phyloP scores from a whole-genome alignment of 2,329 filamentous ascomycete species.

The Epichloe hybrida region DNA sequence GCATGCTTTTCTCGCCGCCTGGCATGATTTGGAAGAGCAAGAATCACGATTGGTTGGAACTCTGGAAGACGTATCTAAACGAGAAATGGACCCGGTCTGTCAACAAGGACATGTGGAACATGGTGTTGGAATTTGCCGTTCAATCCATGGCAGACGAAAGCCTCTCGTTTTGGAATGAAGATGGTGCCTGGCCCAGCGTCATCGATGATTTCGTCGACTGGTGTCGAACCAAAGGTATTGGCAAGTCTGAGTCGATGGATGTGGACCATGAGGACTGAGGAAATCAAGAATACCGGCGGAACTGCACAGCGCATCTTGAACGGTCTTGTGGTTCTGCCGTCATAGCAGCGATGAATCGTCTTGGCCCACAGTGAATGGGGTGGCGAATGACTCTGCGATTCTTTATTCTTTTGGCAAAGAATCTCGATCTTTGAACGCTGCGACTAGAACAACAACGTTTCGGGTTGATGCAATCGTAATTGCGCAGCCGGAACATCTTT shows the following conservation, averaged over 20 bases:
- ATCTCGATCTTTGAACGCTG: background rate
- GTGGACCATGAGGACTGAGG: slow-evolving; percentile 21
- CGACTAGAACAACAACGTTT: background rate
- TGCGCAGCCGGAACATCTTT: slow-evolving; percentile 1
- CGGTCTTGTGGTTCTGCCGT: background rate
- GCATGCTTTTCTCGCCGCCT: slow-evolving; percentile 58
- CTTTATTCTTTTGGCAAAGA: background rate
- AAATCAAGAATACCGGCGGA: background rate
- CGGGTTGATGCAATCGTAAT: background rate
- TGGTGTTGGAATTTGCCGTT: slow-evolving; percentile 71
- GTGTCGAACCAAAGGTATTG: slow-evolving; percentile 46
- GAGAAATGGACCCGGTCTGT: slow-evolving; percentile 70
- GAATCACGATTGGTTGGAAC: slow-evolving; percentile 61
- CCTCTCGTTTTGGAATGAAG: slow-evolving; percentile 72
- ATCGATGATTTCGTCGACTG: slow-evolving; percentile 88
- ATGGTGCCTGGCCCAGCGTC: slow-evolving; percentile 84
- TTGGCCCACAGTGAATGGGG: background rate
- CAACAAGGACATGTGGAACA: slow-evolving; percentile 94
- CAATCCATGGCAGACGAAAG: slow-evolving; percentile 63
- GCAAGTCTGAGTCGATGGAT: slow-evolving; percentile 41
- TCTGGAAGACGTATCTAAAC: slow-evolving; percentile 68
- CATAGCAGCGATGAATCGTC: background rate
- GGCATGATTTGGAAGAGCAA: slow-evolving; percentile 57
- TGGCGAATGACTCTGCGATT: background rate
- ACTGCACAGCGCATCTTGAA: background rate